phyloP scores from a whole-genome alignment of 371 early-diverging fungal genomes.

The Rhizomucor miehei region DNA sequence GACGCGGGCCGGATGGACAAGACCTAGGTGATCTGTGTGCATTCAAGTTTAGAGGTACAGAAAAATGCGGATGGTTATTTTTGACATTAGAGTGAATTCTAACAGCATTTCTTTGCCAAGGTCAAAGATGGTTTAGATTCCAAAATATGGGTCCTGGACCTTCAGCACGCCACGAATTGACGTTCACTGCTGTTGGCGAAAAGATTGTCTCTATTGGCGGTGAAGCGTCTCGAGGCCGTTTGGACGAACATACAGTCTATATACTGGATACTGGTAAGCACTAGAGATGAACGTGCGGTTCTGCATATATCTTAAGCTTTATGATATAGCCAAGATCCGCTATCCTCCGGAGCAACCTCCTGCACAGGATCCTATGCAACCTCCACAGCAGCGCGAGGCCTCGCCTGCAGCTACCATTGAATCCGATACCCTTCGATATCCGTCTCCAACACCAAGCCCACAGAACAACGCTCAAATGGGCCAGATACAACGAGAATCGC shows the following conservation, averaged over 20 bases:
- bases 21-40: slow-evolving; percentile 71
- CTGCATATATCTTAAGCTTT: not conserved
- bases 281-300: no score
- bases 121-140: slow-evolving; percentile 71
- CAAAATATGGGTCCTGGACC: slow-evolving; percentile 68
- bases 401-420: not conserved
- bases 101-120: slow-evolving; percentile 11
- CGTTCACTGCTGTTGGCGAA: slow-evolving; percentile 60
- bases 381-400: not conserved
- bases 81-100: not conserved
- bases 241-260: slow-evolving; percentile 50
- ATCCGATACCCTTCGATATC: not conserved
- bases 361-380: slow-evolving; percentile 9
- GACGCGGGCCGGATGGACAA: slow-evolving; percentile 57
- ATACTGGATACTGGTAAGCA: slow-evolving; percentile 44
- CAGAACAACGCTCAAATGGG: not conserved
- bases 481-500: not conserved
- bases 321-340: slow-evolving; percentile 54
- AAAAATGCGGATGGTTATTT: no score
- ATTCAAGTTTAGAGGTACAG: slow-evolving; percentile 62
- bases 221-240: slow-evolving; percentile 40
- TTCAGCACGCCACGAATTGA: slow-evolving; percentile 60
- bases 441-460: not conserved
- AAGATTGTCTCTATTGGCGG: slow-evolving; percentile 66
- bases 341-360: slow-evolving; percentile 42